Evolutionary conservation across 495 filamentous ascomycete genomes (phyloP).

Genomic region (Tuber indicum): DNA sequence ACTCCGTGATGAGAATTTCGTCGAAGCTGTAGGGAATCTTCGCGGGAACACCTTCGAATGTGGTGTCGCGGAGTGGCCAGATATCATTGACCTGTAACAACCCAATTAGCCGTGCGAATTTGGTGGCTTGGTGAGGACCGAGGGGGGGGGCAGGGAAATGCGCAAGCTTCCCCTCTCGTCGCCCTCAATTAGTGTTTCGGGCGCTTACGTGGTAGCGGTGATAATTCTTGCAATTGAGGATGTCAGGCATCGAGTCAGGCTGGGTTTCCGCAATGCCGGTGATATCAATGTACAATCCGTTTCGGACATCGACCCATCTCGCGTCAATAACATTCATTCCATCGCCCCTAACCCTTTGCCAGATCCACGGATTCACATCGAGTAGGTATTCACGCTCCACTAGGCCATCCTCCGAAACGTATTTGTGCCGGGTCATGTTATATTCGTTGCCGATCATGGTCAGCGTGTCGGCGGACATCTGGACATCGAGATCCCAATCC

Average conservation of each 20-base stretch:
- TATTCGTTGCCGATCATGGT: slow-evolving; percentile 55
- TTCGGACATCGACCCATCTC: slow-evolving; percentile 70
- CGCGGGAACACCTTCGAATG: slow-evolving; percentile 70
- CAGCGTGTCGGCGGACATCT: slow-evolving; percentile 61
- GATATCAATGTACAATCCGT: slow-evolving; percentile 80
- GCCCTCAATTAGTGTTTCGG: neutral
- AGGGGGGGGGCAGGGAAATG: neutral
- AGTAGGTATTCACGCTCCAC: slow-evolving; percentile 59
- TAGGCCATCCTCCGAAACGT: slow-evolving; percentile 44
- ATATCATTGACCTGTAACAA: slow-evolving; percentile 55
- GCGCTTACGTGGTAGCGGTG: slow-evolving; percentile 58
- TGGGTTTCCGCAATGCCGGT: slow-evolving; percentile 71
- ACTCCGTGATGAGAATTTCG: slow-evolving; percentile 66
- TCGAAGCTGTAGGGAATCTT: slow-evolving; percentile 71
- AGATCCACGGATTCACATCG: slow-evolving; percentile 68
- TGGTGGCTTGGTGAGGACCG: neutral
- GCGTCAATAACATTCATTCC: slow-evolving; percentile 80
- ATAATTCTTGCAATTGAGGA: slow-evolving; percentile 79
- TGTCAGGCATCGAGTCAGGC: slow-evolving; percentile 51
- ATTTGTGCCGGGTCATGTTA: slow-evolving; percentile 61
- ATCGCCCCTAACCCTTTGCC: slow-evolving; percentile 54
- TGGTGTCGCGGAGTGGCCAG: slow-evolving; percentile 68
- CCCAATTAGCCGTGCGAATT: slow-evolving; percentile 14
- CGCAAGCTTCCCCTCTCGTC: neutral
- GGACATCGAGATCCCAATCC: slow-evolving; percentile 85